phyloP scores from a whole-genome alignment of 306 rosid species.

The Acmispon strigosus region DNA sequence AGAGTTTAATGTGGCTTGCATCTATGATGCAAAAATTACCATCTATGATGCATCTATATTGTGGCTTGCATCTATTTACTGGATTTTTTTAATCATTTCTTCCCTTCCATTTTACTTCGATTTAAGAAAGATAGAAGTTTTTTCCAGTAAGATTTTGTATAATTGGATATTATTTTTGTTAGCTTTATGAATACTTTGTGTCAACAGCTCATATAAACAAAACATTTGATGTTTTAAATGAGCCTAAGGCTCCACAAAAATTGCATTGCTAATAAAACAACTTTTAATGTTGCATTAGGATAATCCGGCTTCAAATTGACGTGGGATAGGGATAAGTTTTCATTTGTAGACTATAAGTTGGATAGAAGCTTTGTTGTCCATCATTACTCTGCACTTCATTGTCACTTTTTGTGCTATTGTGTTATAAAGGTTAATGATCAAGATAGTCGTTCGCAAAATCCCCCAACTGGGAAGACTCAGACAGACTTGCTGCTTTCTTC shows the following conservation, averaged over 20 bases:
- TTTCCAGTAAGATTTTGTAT: neutral
- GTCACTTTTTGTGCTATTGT: neutral
- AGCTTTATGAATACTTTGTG: neutral
- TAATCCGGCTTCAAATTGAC: neutral
- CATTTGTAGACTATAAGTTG: constrained; percentile 6
- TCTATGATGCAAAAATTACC: neutral
- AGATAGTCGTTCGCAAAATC: constrained; percentile 34
- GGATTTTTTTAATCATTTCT: neutral
- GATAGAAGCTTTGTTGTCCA: constrained; percentile 6
- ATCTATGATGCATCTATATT: too few relatives aligned
- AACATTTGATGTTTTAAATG: neutral
- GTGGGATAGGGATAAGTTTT: neutral
- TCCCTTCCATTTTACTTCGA: neutral
- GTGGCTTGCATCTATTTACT: neutral
- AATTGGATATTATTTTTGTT: neutral
- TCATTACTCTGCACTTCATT: neutral
- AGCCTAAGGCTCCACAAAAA: neutral
- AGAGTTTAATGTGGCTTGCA: neutral
- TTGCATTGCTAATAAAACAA: neutral
- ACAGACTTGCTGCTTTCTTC: constrained; percentile 36
- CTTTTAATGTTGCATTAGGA: neutral
- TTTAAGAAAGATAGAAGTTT: neutral
- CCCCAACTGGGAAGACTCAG: constrained; percentile 33
- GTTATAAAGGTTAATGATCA: constrained; percentile 39
- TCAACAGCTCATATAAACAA: neutral